phyloP scores from a whole-genome alignment of 1,139 yeast species.

The Saccharomyces pastorianus region DNA sequence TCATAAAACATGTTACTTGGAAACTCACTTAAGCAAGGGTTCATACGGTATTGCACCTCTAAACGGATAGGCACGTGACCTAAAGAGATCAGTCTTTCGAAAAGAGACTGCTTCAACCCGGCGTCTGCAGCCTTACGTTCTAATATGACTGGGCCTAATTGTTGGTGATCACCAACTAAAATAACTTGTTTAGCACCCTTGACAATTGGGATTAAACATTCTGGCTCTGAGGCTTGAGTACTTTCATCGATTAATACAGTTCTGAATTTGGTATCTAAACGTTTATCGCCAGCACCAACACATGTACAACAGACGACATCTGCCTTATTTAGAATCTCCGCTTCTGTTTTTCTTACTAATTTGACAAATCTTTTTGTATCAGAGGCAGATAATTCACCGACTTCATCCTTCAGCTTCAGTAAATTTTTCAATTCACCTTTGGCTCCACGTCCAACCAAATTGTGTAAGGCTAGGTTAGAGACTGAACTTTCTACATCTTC shows the following conservation, averaged over 20 bases:
- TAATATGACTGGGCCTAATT: constrained; percentile 82
- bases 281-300: constrained; percentile 78
- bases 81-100: constrained; percentile 75
- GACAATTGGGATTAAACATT: constrained; percentile 77
- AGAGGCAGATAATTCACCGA: constrained; percentile 58
- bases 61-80: constrained; percentile 82
- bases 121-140: constrained; percentile 78
- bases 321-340: constrained; percentile 44
- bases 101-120: constrained; percentile 75
- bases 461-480: constrained; percentile 46
- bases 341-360: constrained; percentile 43
- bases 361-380: constrained; percentile 44
- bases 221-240: constrained; percentile 93
- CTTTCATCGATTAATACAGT: constrained; percentile 85
- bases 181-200: constrained; percentile 86
- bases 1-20: constrained; percentile 91
- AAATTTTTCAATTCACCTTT: constrained; percentile 53
- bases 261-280: constrained; percentile 54
- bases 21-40: constrained; percentile 79
- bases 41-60: constrained; percentile 94
- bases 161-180: constrained; percentile 92
- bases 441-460: constrained; percentile 39
- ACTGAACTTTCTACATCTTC: constrained; percentile 72
- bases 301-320: constrained; percentile 88
- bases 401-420: constrained; percentile 48